These are phyloP conservation scores for Tetrahymena malaccensis DNA, from an alignment of 73 alveolate genomes.

Conservation along the genomic window DNA sequence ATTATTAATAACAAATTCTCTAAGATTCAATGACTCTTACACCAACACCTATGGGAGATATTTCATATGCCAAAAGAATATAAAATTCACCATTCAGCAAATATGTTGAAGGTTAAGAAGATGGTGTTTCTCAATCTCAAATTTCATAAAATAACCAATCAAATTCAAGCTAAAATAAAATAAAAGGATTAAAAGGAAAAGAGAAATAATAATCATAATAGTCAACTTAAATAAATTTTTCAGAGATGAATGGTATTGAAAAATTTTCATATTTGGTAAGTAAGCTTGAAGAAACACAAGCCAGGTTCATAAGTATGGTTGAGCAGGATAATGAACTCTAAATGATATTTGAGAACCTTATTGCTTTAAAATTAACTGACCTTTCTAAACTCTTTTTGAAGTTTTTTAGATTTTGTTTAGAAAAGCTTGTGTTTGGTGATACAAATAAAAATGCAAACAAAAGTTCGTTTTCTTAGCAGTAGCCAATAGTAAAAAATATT, in stretches of 20 bases:
- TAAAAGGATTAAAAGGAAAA: not conserved
- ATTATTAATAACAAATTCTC: not conserved
- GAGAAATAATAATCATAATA: not conserved
- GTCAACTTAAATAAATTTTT: not conserved
- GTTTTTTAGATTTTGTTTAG: not conserved
- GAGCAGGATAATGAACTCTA: not conserved
- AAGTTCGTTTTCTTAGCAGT: not conserved
- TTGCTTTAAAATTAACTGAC: not conserved
- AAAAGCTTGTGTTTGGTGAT: not conserved
- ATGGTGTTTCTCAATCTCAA: not conserved
- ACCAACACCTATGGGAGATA: not conserved
- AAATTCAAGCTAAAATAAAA: not conserved
- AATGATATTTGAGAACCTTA: not conserved
- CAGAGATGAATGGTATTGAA: not conserved
- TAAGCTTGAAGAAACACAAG: not conserved
- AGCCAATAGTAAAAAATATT: not conserved
- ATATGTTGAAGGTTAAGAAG: not conserved
- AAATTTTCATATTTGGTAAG: not conserved
- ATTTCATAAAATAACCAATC: not conserved
- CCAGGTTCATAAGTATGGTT: not conserved
- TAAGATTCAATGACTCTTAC: not conserved
- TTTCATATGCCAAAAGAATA: not conserved
- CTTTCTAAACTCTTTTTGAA: not conserved
- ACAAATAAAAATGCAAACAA: not conserved
- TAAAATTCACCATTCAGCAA: not conserved